Base-by-base conservation (phyloP, 2,329 filamentous ascomycete species). In the Aciculosporium take region DNA sequence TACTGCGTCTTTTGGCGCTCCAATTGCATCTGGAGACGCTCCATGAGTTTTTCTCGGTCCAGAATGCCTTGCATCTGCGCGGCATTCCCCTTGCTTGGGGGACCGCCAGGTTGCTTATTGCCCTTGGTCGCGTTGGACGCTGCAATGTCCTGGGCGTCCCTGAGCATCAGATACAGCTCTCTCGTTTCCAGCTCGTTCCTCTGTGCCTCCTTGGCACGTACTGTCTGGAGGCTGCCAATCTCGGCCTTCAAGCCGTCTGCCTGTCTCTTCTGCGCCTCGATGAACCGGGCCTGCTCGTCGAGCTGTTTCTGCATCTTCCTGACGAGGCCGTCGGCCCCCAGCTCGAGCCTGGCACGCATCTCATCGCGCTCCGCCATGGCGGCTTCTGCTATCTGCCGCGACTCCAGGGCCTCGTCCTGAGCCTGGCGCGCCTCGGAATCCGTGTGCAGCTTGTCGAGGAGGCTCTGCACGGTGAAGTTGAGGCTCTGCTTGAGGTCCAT, bases 401-500 rank as follows among this genome's bases (percentile, higher is more conserved):
- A 82, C 63, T 95, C 87, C 24, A 91, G 67, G 8, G 88, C 83
- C 61, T 96, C 89, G 67, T 96, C 91, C 45, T 86, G 79, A 20
- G 87, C 87, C 62, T 89, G 86, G 17, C 89, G 76, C 37, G 91
- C 89, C 62, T 98, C 91, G 0, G 85, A 88, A 63, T 98, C 91
- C 2, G 91, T 96, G 57, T 96, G 91, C 40, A 98, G 71, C 64
- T 93, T 94, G 65, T 96, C 91, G 47, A 98, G 70, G 51, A 98
- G 70, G 60, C 78, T 94, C 64, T 96, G 91, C 8, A 98, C 91
- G 0, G 89, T 95, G 55, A 96, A 96, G 60, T 94, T 95, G 49
- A 98, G 74, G 56, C 87, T 94, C 61, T 96, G 89, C 67, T 95
- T 95, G 45, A 98, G 74, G 59, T 98, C 91, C 79, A 96, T 89